Conservation (phyloP, 495 filamentous ascomycete genomes). For the Staphylotrichum tortipilum region DNA sequence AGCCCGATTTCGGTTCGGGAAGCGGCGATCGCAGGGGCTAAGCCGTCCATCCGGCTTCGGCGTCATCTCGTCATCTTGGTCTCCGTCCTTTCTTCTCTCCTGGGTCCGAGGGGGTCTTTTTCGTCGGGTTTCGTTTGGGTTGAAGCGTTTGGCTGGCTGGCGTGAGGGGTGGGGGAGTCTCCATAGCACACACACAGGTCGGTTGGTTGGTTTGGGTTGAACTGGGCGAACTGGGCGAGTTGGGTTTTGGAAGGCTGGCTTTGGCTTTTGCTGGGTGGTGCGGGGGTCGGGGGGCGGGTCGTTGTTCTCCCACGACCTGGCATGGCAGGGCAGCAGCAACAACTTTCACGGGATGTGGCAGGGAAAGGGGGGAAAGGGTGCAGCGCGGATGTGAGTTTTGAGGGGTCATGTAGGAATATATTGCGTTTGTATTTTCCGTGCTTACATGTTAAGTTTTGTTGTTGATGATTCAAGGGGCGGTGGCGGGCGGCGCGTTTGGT, state of each 20-base stretch:
- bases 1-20: constrained; percentile 27
- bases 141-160: constrained; percentile 4
- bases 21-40: constrained; percentile 18
- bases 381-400: constrained; percentile 5
- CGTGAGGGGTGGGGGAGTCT: background rate
- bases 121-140: background rate
- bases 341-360: background rate
- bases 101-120: background rate
- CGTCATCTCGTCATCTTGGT: background rate
- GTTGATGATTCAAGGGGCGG: too few relatives aligned
- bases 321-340: too few relatives aligned
- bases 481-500: too few relatives aligned
- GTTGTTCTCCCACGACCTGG: too few relatives aligned
- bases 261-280: too few relatives aligned
- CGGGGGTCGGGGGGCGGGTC: too few relatives aligned
- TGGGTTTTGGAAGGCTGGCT: background rate
- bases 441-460: background rate
- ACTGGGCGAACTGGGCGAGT: background rate
- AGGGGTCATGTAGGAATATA: constrained; percentile 19
- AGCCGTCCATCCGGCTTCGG: constrained; percentile 7
- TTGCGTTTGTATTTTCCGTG: constrained; percentile 5
- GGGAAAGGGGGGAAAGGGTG: constrained; percentile 1
- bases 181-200: background rate
- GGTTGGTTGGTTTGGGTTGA: constrained; percentile 2
- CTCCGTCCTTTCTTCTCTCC: background rate